Base-by-base conservation (phyloP, 2,329 filamentous ascomycete genomes). In the Aspergillus piperis region DNA sequence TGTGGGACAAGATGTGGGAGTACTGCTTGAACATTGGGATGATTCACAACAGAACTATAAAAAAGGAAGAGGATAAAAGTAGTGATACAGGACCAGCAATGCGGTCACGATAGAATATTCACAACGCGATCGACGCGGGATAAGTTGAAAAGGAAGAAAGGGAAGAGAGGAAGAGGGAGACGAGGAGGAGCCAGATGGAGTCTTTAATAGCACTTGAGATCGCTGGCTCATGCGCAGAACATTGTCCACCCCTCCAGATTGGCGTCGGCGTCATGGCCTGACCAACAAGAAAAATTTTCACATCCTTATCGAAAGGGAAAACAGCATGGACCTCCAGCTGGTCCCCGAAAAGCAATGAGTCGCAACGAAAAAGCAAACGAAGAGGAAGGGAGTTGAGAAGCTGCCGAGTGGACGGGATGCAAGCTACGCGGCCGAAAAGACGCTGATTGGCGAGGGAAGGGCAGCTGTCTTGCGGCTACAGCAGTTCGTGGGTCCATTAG, bases 1-100 rank as follows among this genome's bases (percentile, higher is more conserved):
- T 61, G 27, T 60, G 57, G 42, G 60, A 62, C 42, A 62, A 50
- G 53, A 62, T 55, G 30, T 59, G 52, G 27, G 60, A 62, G 32
- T 62, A 62, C 50, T 55, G 54, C 49, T 56, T 60, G 49, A 62
- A 62, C 60, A 62, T 62, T 52, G 57, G 49, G 53, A 53, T 21
- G 42, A 15, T 17, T 13, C 41, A 42, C 48, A 32, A 17, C 23
- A 19, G 21, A 23, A 25, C n/a, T 30, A 57, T 36, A 6, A 48
- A 39, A n/a, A 30, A 49, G 39, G 11, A 36, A 27, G 8, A 54
- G 3, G 13, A 30, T 17, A 41, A 32, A 13, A 17, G 17, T 15
- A 21, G 17, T 53, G 51, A 19, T n/a, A 23, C n/a, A 52, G 10
- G 50, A 53, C 51, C 51, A 25, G 51, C 39, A 25, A 39, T 23